These are phyloP conservation scores for Wickerhamomyces silvicola DNA, from an alignment of 805 yeast genomes.

Conservation along the genomic window DNA sequence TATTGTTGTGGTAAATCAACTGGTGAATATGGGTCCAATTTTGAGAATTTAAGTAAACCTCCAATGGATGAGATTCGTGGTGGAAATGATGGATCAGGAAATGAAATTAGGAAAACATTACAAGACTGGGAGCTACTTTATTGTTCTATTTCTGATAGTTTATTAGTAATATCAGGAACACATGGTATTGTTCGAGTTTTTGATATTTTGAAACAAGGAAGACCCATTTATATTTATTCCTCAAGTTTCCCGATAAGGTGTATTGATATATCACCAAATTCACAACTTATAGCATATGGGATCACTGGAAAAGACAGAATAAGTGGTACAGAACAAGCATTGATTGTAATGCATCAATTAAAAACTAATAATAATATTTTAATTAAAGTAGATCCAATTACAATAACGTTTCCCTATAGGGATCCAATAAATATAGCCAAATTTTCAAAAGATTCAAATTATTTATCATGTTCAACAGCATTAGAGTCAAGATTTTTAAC, in stretches of 20 bases:
- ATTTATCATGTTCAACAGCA: conserved; percentile 60
- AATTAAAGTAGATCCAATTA: conserved; percentile 48
- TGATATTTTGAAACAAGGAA: conserved; percentile 51
- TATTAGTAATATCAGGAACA: conserved; percentile 63
- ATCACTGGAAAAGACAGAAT: conserved; percentile 73
- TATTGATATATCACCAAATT: conserved; percentile 61
- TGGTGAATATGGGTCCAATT: conserved; percentile 59
- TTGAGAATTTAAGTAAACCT: conserved; percentile 31
- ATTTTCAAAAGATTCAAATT: conserved; percentile 66
- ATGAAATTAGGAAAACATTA: conserved; percentile 23
- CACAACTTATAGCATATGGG: conserved; percentile 66
- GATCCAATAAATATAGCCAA: conserved; percentile 75
- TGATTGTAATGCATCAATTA: conserved; percentile 53
- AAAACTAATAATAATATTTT: conserved; percentile 8
- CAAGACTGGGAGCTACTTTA: conserved; percentile 53
- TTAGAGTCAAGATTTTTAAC: conserved; percentile 75
- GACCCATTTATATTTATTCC: conserved; percentile 59
- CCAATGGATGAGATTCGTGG: conserved; percentile 12
- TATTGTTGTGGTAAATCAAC: conserved; percentile 61
- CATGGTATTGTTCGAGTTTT: conserved; percentile 64
- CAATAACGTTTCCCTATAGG: conserved; percentile 76
- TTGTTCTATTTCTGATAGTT: conserved; percentile 51
- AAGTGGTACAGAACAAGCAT: conserved; percentile 67
- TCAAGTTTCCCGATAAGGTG: conserved; percentile 77
- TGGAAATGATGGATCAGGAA: conserved; percentile 11